Percentiles rank a stretch among this genome's conserved stretches.
Evolutionary conservation across 1,139 yeast genomes (phyloP).

Genomic region (Scheffersomyces quercinus): DNA sequence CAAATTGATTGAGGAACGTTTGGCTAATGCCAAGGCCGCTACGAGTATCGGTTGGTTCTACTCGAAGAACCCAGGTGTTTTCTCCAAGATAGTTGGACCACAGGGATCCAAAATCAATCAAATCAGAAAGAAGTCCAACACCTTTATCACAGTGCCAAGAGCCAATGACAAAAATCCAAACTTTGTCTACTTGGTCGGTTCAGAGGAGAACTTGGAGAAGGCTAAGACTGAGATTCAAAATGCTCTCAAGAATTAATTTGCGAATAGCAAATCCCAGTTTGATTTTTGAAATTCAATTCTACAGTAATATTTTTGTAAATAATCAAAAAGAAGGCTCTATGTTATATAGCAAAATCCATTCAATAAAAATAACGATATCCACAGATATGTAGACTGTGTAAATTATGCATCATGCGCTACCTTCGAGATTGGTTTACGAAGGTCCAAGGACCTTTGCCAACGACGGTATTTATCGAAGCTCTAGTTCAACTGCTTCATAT

Average conservation of each 20-base stretch:
- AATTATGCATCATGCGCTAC: too few species aligned
- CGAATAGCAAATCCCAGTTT: too few species aligned
- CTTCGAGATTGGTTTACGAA: too few species aligned
- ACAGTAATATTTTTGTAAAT: background rate
- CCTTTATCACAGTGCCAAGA: slow-evolving; percentile 68
- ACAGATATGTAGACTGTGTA: too few species aligned
- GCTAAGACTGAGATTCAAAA: slow-evolving; percentile 31
- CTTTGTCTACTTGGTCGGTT: slow-evolving; percentile 36
- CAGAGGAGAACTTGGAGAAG: slow-evolving; percentile 27
- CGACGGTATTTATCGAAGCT: too few species aligned
- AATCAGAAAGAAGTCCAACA: slow-evolving; percentile 59
- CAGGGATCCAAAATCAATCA: slow-evolving; percentile 68
- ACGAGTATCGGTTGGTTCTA: slow-evolving; percentile 40
- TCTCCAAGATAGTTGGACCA: slow-evolving; percentile 71
- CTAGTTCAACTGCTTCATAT: too few species aligned
- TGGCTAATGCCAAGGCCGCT: slow-evolving; percentile 36
- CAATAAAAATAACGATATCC: too few species aligned
- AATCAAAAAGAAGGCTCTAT: background rate
- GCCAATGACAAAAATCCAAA: slow-evolving; percentile 48
- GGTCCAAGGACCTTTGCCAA: too few species aligned
- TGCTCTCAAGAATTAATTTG: slow-evolving; percentile 6
- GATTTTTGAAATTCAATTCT: background rate
- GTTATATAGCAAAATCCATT: too few species aligned
- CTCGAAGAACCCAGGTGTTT: slow-evolving; percentile 32
- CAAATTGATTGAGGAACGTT: slow-evolving; percentile 33